A percentile compares a stretch with the other conserved stretches of the same genome.
These are phyloP conservation scores for Epichloe gansuensis DNA, from an alignment of 2,329 filamentous ascomycete genomes.

Conservation along the genomic window DNA sequence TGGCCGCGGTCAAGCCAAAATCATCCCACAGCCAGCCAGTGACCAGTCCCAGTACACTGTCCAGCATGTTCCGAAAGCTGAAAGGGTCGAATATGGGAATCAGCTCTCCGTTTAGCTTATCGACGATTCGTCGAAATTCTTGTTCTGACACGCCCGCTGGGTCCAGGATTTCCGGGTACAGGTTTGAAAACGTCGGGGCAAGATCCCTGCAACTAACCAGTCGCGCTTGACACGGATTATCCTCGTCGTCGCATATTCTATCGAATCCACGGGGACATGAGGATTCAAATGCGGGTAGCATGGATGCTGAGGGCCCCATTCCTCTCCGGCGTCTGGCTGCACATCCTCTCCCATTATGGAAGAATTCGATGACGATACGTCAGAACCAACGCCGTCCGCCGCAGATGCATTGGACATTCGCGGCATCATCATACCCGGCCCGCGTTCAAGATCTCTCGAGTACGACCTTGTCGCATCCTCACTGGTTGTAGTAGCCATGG, in stretches of 20 bases:
- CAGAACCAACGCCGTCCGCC: conserved; percentile 40
- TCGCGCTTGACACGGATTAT: conserved; percentile 87
- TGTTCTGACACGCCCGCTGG: conserved; percentile 69
- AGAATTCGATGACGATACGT: conserved; percentile 43
- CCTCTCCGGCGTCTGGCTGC: conserved; percentile 55
- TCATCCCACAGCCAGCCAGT: conserved; percentile 97
- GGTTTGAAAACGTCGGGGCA: conserved; percentile 84
- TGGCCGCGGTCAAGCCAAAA: conserved; percentile 63
- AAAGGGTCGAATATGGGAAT: conserved; percentile 71
- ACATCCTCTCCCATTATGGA: conserved; percentile 54
- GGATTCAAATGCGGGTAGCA: conserved; percentile 91
- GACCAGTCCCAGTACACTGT: conserved; percentile 64
- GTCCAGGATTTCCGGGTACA: conserved; percentile 93
- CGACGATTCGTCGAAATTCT: conserved; percentile 73
- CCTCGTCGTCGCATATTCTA: conserved; percentile 64
- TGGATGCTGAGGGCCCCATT: conserved; percentile 89
- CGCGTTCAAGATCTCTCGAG: conserved; percentile 43
- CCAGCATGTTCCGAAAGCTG: conserved; percentile 62
- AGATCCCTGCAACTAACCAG: conserved; percentile 81
- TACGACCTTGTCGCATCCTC: conserved; percentile 25
- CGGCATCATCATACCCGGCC: conserved; percentile 31
- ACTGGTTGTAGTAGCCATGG: conserved; percentile 9
- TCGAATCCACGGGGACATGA: conserved; percentile 68
- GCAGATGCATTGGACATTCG: conserved; percentile 37
- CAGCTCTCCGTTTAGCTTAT: conserved; percentile 69